Evolutionary conservation across 192 early-diverging fungal species (phyloP).

Genomic region (Rhizophagus sp.): DNA sequence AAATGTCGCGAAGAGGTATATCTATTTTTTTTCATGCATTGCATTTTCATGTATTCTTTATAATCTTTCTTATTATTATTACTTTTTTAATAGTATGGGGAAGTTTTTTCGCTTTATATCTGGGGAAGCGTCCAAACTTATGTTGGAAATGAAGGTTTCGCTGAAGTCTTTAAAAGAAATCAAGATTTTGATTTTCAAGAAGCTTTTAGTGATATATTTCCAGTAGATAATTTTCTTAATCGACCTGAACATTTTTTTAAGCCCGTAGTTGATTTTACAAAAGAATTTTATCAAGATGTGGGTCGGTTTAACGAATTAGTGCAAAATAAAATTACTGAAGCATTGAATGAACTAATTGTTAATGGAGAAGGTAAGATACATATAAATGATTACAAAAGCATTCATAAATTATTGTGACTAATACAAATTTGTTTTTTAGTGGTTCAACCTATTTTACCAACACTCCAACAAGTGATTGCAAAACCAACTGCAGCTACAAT

Average conservation of each 20-base stretch:
- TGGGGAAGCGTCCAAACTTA: not conserved
- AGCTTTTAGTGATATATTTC: not conserved
- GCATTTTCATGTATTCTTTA: too few species aligned
- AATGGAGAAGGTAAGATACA: too few species aligned
- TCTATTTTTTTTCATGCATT: not conserved
- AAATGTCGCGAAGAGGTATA: constrained; percentile 15
- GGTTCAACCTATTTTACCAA: too few species aligned
- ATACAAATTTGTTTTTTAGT: too few species aligned
- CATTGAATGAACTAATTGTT: too few species aligned
- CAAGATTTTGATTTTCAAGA: not conserved
- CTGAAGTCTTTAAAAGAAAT: not conserved
- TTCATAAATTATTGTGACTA: too few species aligned
- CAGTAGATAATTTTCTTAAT: not conserved
- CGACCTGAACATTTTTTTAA: not conserved
- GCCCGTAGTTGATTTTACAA: not conserved
- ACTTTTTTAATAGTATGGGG: constrained; percentile 13
- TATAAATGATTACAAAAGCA: too few species aligned
- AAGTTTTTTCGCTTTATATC: constrained; percentile 13
- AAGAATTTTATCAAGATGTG: not conserved
- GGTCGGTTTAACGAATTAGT: too few species aligned
- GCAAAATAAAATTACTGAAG: too few species aligned
- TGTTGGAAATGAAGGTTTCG: not conserved
- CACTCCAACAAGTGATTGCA: too few species aligned
- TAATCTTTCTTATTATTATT: too few species aligned
- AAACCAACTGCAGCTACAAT: too few species aligned